These are phyloP conservation scores for Aspergillus ruber DNA, from an alignment of 2,329 filamentous ascomycete species.

Conservation along the genomic window DNA sequence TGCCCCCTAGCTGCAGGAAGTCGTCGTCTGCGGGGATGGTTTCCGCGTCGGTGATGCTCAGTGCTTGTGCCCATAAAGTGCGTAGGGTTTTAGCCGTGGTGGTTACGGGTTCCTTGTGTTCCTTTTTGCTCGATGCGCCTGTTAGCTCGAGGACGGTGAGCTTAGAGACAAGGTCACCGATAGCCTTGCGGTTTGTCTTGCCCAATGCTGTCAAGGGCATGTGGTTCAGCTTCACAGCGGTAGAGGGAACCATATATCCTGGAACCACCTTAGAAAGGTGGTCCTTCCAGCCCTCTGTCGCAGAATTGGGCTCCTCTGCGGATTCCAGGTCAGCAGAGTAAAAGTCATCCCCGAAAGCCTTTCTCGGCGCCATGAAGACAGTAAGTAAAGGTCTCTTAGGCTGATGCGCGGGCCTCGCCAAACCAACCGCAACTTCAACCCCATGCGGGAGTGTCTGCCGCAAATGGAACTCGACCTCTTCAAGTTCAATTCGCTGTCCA, in stretches of 20 bases:
- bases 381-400: too few species aligned
- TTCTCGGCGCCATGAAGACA: too few species aligned
- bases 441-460: neutral
- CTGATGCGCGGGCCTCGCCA: too few species aligned
- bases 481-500: slow-evolving; percentile 17
- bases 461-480: slow-evolving; percentile 8
- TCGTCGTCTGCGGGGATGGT: neutral
- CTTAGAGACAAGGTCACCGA: neutral
- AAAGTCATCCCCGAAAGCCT: too few species aligned
- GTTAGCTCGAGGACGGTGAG: neutral
- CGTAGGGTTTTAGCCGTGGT: too few species aligned
- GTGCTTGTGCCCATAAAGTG: neutral
- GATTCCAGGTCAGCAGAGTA: too few species aligned
- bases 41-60: neutral
- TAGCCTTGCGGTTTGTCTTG: neutral
- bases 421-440: neutral
- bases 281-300: too few species aligned
- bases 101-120: too few species aligned
- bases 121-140: neutral
- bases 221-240: too few species aligned
- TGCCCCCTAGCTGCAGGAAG: neutral
- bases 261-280: too few species aligned
- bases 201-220: neutral
- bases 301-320: too few species aligned
- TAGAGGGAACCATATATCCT: too few species aligned